phyloP scores from a whole-genome alignment of 352 stramenopile genomes.

The Globisporangium alternatum region DNA sequence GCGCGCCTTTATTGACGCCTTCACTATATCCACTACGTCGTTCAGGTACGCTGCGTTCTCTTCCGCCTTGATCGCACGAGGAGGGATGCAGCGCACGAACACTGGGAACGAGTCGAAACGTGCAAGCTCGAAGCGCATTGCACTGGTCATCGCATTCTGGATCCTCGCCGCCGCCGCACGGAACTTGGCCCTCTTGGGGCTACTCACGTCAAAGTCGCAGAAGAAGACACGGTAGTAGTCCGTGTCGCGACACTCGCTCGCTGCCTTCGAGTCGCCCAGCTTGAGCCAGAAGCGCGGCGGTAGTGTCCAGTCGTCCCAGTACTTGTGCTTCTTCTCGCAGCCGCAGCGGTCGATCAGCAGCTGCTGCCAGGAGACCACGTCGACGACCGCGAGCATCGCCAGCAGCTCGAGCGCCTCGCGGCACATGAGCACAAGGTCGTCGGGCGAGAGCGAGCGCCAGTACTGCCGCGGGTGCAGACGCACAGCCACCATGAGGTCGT shows the following conservation, averaged over 20 bases:
- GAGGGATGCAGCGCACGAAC: background rate
- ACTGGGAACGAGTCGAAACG: background rate
- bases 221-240: slow-evolving; percentile 2
- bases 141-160: background rate
- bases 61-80: background rate
- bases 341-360: background rate
- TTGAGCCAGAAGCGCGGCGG: background rate
- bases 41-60: background rate
- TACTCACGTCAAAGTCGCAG: background rate
- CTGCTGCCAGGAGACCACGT: background rate
- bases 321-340: background rate
- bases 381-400: slow-evolving; percentile 3
- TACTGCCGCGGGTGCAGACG: background rate
- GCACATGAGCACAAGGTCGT: background rate
- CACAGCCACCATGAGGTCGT: background rate
- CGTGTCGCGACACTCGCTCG: background rate
- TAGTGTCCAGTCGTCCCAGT: background rate
- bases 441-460: background rate
- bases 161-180: background rate
- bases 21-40: background rate
- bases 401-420: slow-evolving; percentile 1
- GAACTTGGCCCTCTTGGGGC: background rate
- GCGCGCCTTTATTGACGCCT: background rate
- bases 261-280: background rate
- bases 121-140: background rate